Base-by-base conservation (phyloP, 2,329 filamentous ascomycete species). In the Cercospora brassicicola region DNA sequence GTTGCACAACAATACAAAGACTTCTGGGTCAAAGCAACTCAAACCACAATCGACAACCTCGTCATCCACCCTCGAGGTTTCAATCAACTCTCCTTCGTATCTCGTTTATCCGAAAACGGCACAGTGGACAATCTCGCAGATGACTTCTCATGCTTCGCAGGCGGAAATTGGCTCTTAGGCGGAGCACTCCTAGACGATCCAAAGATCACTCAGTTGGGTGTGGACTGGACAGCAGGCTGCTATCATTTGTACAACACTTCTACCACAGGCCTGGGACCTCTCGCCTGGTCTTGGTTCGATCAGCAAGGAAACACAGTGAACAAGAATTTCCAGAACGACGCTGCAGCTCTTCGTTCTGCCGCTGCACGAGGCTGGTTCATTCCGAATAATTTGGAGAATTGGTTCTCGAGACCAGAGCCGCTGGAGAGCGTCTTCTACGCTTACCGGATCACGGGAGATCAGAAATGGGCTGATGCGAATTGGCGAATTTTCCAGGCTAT, bases 381-480 rank as follows among this genome's bases (percentile, higher is more conserved):
- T 11, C 67, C 65, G 30, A 31, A 62, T 11, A 53, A 66, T 18
- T 20, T 61, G 5, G 69, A 72, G 62, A 69, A 67, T n/a, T 73
- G 71, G 71, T 68, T 67, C 30, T 68, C 66, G 11, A 56, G 69
- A 10, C 81, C 86, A 1, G 86, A 87, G 72, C 85, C 85, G 2
- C 84, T 87, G 30, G 86, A 88, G 73, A 85, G 83, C n/a, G 81
- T 87, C 2, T 87, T 87, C 73, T 80, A 87, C 68, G 78, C 87
- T 77, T 86, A 87, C 70, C 82, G 86, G 13, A 84, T 87, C 53
- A 87, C 85, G 1, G 86, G 86, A 11, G 83, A 86, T 69, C 81
- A 80, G 64, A 77, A 71, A 67, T 79, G 80, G 74, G 79, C 81
- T 36, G 81, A 80, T 4, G 76, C 76, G 1, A 81, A 80, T 2